Base-by-base conservation (phyloP, 1,139 yeast species). In the Eremothecium coryli region DNA sequence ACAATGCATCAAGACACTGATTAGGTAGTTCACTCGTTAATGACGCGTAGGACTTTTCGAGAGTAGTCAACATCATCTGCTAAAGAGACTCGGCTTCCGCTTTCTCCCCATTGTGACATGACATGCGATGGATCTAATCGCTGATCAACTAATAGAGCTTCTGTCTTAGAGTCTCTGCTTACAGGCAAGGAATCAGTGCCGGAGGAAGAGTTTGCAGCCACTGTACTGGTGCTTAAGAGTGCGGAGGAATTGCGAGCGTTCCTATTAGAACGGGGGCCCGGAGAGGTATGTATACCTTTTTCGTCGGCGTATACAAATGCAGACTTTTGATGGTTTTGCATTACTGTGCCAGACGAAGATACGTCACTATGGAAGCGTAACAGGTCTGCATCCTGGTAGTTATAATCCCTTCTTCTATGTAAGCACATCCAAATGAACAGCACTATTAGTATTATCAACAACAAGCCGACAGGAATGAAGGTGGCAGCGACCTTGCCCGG, bases 41-140 rank as follows among this genome's bases (percentile, higher is more conserved):
- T 71, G 22, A 82, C 77, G 37, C 79, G 68, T 38, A 82, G 62
- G 10, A 76, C 79, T 43, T 76, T 69, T 39, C 93, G 64, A 5
- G 84, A 73, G 55, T 82, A 82, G 54, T 82, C 93, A 39, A 68
- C 64, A 42, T 81, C 80, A 54, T 82, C 93, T 25, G 76, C 80
- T 37, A 82, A 60, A n/a, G 82, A 71, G 42, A 73, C 66, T 38
- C 69, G 64, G 14, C 85, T 75, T 38, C 68, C 70, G 48, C 35
- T 39, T 10, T 31, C 26, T 27, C 50, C 75, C 61, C 56, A 48
- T 23, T 51, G 49, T 36, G 69, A 59, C 52, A 76, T 75, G 68
- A 79, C 67, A 31, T 75, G 73, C 23, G 66, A 64, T 3, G 88
- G 85, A 45, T 81, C 88, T 39, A 80, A 57, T 29, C 86, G 64